Conservation (phyloP, 306 rosid species). For the Calophaca sinica region DNA sequence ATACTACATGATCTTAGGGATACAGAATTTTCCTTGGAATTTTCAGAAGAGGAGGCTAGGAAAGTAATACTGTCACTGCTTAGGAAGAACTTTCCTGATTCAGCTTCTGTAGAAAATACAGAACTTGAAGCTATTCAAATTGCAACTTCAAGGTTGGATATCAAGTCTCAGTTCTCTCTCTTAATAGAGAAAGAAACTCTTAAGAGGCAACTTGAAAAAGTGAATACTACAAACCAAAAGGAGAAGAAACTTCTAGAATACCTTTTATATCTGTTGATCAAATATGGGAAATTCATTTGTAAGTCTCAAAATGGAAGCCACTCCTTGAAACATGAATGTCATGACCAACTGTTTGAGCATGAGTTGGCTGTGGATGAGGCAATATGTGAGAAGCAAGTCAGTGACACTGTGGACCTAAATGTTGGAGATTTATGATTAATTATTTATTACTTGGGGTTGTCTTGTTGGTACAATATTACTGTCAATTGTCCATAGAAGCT, state of each 20-base stretch:
- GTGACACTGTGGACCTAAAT: slow-evolving; percentile 8
- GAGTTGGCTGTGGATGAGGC: neutral
- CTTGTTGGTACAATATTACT: neutral
- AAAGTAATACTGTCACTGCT: slow-evolving; percentile 48
- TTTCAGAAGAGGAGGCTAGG: slow-evolving; percentile 62
- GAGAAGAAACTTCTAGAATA: slow-evolving; percentile 53
- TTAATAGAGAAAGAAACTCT: slow-evolving; percentile 58
- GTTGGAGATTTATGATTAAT: slow-evolving; percentile 35
- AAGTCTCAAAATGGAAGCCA: slow-evolving; percentile 32
- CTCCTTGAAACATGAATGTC: slow-evolving; percentile 18
- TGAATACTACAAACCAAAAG: slow-evolving; percentile 30
- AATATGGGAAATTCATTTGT: slow-evolving; percentile 46
- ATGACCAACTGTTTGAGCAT: slow-evolving; percentile 27
- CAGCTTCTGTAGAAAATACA: slow-evolving; percentile 43
- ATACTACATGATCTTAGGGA: slow-evolving; percentile 53
- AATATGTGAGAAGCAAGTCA: slow-evolving; percentile 9
- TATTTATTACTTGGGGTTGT: slow-evolving; percentile 3
- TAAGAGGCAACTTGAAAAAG: slow-evolving; percentile 42
- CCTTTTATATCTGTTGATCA: slow-evolving; percentile 56
- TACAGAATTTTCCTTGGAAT: slow-evolving; percentile 51
- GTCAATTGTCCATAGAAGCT: no score
- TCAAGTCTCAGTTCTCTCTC: slow-evolving; percentile 45
- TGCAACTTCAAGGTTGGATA: slow-evolving; percentile 55
- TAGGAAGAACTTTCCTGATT: slow-evolving; percentile 45
- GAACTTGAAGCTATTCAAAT: slow-evolving; percentile 59